Conservation (phyloP, 2,329 filamentous ascomycete species). For the Biscogniauxia mediterranea region DNA sequence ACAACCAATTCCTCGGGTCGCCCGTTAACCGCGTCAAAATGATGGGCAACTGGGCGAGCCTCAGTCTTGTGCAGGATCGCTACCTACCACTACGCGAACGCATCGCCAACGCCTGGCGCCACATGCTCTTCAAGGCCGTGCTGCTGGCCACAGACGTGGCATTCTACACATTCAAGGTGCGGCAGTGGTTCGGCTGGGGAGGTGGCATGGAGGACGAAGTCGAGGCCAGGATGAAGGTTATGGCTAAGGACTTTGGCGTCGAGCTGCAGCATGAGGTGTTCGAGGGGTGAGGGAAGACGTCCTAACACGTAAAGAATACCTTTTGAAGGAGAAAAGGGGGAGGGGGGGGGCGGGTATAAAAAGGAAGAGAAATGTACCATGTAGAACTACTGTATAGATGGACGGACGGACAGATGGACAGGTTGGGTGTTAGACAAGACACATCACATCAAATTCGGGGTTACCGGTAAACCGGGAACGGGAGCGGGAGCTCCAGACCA, state of each 20-base stretch:
- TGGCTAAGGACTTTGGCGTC: slow-evolving; percentile 89
- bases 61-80: slow-evolving; percentile 74
- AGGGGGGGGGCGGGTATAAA: no score
- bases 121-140: slow-evolving; percentile 79
- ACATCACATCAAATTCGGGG: no score
- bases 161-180: slow-evolving; percentile 78
- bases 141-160: slow-evolving; percentile 74
- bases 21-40: slow-evolving; percentile 93
- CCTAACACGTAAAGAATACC: neutral
- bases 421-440: no score
- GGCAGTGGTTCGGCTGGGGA: slow-evolving; percentile 73
- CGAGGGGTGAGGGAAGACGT: slow-evolving; percentile 59
- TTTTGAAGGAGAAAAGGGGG: slow-evolving; percentile 2
- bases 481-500: no score
- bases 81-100: slow-evolving; percentile 63
- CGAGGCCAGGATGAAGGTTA: slow-evolving; percentile 79
- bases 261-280: slow-evolving; percentile 88
- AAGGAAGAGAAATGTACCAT: neutral
- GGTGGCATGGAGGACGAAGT: slow-evolving; percentile 93
- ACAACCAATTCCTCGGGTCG: slow-evolving; percentile 86
- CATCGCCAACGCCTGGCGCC: slow-evolving; percentile 68
- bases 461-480: no score
- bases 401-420: neutral
- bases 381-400: slow-evolving; percentile 15
- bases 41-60: slow-evolving; percentile 84